Percentiles rank a stretch among this genome's conserved stretches.
phyloP scores from a whole-genome alignment of 805 yeast genomes.

The Candida chauliodis region DNA sequence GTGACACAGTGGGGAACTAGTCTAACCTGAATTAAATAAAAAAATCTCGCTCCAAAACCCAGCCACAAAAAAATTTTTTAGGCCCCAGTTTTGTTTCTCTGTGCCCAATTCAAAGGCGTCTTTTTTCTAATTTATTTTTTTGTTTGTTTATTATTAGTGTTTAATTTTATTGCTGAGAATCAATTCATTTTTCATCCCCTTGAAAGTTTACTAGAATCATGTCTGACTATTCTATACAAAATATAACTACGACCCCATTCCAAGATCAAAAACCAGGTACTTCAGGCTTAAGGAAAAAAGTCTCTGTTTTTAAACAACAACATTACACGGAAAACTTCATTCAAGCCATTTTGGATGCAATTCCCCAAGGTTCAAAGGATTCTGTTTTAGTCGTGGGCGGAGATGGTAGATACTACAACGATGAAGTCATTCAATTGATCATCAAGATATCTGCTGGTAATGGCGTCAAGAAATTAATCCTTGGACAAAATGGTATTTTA shows the following conservation, averaged over 20 bases:
- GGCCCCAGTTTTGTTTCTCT: no score
- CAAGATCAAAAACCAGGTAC: conserved; percentile 97
- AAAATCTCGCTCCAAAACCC: no score
- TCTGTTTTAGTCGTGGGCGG: conserved; percentile 91
- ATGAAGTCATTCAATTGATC: conserved; percentile 73
- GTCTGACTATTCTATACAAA: conserved; percentile 20
- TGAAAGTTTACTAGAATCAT: conserved; percentile 11
- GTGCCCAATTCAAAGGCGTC: no score
- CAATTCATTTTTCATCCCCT: not conserved
- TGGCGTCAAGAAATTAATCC: conserved; percentile 77
- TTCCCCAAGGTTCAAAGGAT: conserved; percentile 80
- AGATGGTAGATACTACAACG: conserved; percentile 92
- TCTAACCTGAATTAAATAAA: no score
- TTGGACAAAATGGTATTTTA: conserved; percentile 84
- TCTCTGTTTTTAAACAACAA: conserved; percentile 71
- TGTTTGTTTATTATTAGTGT: conserved; percentile 1
- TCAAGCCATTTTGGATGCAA: conserved; percentile 78
- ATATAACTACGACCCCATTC: conserved; percentile 59
- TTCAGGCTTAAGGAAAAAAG: conserved; percentile 92
- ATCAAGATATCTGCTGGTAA: conserved; percentile 86
- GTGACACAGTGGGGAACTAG: no score
- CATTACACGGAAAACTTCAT: conserved; percentile 92
- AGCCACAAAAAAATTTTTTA: no score
- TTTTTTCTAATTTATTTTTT: not conserved
- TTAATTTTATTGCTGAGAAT: not conserved